Evolutionary conservation across 352 stramenopile genomes (phyloP).

Genomic region (Hyaloperonospora brassicae): DNA sequence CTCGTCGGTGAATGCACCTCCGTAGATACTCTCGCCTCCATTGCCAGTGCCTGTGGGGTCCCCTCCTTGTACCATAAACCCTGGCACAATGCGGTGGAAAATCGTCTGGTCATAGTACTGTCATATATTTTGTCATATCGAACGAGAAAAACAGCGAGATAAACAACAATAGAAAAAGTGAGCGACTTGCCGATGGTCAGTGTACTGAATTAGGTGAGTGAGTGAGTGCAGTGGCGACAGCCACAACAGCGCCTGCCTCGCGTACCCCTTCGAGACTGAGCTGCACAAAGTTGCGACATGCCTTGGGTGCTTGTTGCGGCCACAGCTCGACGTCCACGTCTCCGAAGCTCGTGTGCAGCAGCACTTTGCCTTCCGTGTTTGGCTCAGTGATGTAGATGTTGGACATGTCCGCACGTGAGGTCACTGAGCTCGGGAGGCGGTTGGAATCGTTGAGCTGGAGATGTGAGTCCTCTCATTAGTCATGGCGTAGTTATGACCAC

Average conservation of each 20-base stretch:
- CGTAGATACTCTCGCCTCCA: constrained; percentile 77
- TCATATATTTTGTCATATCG: constrained; percentile 1
- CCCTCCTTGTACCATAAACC: constrained; percentile 94
- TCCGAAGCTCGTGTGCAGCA: constrained; percentile 95
- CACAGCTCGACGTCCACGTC: constrained; percentile 96
- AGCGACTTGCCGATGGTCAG: too few species aligned
- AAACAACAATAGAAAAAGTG: neutral
- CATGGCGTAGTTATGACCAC: too few species aligned
- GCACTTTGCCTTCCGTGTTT: constrained; percentile 90
- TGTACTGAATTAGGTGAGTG: too few species aligned
- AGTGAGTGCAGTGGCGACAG: neutral
- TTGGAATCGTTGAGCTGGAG: too few species aligned
- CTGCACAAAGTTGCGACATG: constrained; percentile 91
- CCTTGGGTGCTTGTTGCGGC: constrained; percentile 93
- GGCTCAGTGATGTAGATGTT: constrained; percentile 97
- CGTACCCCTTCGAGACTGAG: constrained; percentile 79
- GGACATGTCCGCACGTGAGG: constrained; percentile 67
- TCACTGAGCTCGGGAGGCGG: too few species aligned
- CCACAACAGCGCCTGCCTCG: neutral
- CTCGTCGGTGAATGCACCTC: constrained; percentile 84
- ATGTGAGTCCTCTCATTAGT: too few species aligned
- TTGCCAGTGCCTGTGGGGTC: constrained; percentile 83
- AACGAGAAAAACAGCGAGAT: neutral
- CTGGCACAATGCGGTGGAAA: constrained; percentile 92
- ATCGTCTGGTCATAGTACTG: constrained; percentile 94